A percentile compares a stretch with the other conserved stretches of the same genome.
phyloP scores from a whole-genome alignment of 768 basidiomycete genomes.

The Agrocybe chaxingu region DNA sequence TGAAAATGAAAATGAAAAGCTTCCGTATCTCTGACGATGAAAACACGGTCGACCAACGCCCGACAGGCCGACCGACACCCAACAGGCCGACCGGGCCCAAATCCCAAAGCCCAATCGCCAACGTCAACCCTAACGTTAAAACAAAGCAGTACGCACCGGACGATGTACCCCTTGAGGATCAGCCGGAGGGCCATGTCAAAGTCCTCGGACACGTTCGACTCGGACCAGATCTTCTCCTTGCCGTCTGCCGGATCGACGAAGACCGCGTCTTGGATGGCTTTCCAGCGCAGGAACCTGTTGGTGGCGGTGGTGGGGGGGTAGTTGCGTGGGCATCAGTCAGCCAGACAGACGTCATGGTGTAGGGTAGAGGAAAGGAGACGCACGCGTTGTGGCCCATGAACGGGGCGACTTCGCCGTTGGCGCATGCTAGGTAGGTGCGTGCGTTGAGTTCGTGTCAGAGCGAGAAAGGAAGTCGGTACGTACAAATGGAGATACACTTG shows the following conservation, averaged over 20 bases:
- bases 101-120: too few relatives aligned
- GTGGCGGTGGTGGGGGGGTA: too few relatives aligned
- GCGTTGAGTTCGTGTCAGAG: background rate
- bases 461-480: slow-evolving; percentile 17
- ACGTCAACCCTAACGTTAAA: too few relatives aligned
- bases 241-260: slow-evolving; percentile 66
- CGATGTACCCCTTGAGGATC: slow-evolving; percentile 60
- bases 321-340: background rate
- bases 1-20: too few relatives aligned
- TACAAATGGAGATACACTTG: slow-evolving; percentile 69
- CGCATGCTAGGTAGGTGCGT: slow-evolving; percentile 56
- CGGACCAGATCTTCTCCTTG: slow-evolving; percentile 71
- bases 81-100: too few relatives aligned
- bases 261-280: slow-evolving; percentile 80
- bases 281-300: slow-evolving; percentile 71
- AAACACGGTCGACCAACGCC: too few relatives aligned
- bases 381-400: slow-evolving; percentile 83
- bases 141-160: slow-evolving; percentile 37
- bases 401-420: slow-evolving; percentile 79
- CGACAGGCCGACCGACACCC: too few relatives aligned
- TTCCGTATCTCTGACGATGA: too few relatives aligned
- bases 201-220: slow-evolving; percentile 77
- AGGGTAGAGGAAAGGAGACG: too few relatives aligned
- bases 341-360: background rate
- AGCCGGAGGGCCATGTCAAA: slow-evolving; percentile 78